Evolutionary conservation across 129 eudicot species (phyloP).

Genomic region (Chrysanthemum lavandulifolium): DNA sequence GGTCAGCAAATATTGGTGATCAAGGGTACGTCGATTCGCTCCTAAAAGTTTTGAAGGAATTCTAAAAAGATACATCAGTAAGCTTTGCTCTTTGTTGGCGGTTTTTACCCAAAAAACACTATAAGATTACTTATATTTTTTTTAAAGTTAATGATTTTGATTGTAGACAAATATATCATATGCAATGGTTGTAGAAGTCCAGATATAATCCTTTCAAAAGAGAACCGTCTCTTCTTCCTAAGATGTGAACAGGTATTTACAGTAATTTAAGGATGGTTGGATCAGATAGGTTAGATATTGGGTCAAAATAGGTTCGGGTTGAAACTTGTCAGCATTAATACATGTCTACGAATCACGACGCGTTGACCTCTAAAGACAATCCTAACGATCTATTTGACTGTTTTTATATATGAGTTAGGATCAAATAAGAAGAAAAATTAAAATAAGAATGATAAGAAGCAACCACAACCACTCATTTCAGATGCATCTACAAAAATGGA

Average conservation of each 20-base stretch:
- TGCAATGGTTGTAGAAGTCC: conserved; percentile 78
- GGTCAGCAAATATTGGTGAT: conserved; percentile 77
- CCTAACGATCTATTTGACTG: no score
- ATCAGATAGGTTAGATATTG: no score
- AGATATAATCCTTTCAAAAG: conserved; percentile 67
- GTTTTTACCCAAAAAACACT: neutral
- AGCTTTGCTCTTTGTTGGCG: neutral
- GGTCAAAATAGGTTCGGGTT: no score
- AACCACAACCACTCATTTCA: no score
- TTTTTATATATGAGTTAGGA: no score
- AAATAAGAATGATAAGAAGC: no score
- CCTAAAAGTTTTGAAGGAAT: conserved; percentile 82
- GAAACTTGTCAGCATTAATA: no score
- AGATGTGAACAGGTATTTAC: conserved; percentile 57
- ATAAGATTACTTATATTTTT: neutral
- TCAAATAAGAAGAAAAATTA: no score
- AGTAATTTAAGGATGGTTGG: no score
- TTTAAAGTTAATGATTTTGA: neutral
- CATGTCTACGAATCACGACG: no score
- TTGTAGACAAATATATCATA: conserved; percentile 56
- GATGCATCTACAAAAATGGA: no score
- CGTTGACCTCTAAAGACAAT: no score
- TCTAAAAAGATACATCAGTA: conserved; percentile 52
- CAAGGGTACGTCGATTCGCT: conserved; percentile 79
- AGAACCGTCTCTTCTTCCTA: conserved; percentile 67